Percentiles rank a stretch among this genome's conserved stretches.
These are phyloP conservation scores for Escallonia herrerae DNA, from an alignment of 129 eudicot genomes.

Conservation along the genomic window DNA sequence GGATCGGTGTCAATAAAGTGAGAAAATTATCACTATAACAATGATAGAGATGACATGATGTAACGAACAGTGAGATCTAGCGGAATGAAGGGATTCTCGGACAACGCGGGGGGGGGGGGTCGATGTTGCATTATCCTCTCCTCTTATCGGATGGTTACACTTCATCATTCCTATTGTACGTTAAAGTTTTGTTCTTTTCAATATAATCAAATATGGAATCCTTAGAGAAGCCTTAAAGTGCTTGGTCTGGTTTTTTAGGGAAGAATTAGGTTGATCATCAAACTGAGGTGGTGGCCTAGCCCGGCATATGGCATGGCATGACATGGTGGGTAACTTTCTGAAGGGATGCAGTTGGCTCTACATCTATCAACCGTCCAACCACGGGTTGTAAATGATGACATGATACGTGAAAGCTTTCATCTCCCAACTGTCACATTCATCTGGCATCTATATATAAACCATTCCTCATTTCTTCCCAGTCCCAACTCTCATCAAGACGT, in stretches of 20 bases:
- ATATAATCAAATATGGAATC: no score
- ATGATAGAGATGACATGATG: no score
- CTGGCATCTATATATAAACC: not conserved
- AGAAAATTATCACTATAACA: no score
- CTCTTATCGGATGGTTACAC: no score
- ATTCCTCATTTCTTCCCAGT: not conserved
- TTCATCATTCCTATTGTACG: no score
- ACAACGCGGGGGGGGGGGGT: fast-evolving
- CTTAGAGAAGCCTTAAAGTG: no score
- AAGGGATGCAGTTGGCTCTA: not conserved
- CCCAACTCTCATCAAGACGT: not conserved
- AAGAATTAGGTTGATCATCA: conserved; percentile 6
- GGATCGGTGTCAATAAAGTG: no score
- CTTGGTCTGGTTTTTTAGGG: not conserved
- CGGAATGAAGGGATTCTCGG: no score
- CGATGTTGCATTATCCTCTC: no score
- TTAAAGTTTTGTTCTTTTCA: no score
- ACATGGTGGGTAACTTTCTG: not conserved
- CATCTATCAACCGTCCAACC: not conserved
- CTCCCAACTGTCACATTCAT: not conserved
- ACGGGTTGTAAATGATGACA: not conserved
- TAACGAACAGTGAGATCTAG: no score
- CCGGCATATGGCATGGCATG: no score
- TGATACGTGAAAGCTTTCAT: not conserved
- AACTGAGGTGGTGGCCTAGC: not conserved